These are phyloP conservation scores for Mortierella sp. DNA, from an alignment of 371 early-diverging fungal species.

Conservation along the genomic window DNA sequence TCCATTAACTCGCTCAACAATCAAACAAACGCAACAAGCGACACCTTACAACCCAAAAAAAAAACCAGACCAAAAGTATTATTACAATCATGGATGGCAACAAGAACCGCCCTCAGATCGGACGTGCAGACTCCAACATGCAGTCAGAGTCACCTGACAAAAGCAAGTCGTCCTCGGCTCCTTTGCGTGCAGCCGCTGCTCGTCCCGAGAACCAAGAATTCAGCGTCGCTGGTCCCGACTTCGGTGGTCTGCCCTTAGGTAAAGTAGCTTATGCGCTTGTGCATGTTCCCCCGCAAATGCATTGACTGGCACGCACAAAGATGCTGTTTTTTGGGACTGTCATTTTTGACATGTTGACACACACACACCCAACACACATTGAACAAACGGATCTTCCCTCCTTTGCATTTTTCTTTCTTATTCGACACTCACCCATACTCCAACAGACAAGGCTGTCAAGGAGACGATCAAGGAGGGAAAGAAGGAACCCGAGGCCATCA, in stretches of 20 bases:
- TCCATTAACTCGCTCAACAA: not conserved
- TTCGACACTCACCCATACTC: not conserved
- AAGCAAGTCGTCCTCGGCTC: not conserved
- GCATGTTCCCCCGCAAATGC: not conserved
- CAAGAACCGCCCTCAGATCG: not conserved
- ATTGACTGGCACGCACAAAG: not conserved
- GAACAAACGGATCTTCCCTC: too few species aligned
- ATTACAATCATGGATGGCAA: not conserved
- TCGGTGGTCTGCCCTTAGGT: conserved; percentile 31
- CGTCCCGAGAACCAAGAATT: conserved; percentile 33
- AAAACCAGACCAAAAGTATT: not conserved
- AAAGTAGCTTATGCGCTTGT: not conserved
- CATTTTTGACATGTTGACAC: not conserved
- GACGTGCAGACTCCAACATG: conserved; percentile 33
- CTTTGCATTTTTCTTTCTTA: not conserved
- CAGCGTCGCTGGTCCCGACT: conserved; percentile 26
- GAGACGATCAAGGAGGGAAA: conserved; percentile 5
- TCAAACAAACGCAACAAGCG: not conserved
- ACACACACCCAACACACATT: not conserved
- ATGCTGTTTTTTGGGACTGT: not conserved
- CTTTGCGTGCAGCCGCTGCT: conserved; percentile 23
- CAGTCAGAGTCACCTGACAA: conserved; percentile 15
- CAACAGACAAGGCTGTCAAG: conserved; percentile 20
- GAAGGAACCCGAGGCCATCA: conserved; percentile 17
- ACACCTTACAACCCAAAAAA: not conserved